Conservation (phyloP, 495 filamentous ascomycete species). For the Penicillium macrosclerotiorum region DNA sequence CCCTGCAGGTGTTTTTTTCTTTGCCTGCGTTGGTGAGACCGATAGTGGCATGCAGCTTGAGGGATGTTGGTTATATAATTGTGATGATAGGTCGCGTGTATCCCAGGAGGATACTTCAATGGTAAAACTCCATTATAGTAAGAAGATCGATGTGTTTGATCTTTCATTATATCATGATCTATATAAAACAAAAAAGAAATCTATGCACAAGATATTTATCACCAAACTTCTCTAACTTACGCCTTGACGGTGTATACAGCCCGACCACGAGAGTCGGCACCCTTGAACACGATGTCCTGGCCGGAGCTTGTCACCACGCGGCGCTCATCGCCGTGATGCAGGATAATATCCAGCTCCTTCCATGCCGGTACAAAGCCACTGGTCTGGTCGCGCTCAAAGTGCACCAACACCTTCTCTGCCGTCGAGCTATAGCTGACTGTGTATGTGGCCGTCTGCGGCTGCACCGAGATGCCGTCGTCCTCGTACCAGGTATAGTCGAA, state of each 20-base stretch:
- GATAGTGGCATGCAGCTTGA: no score
- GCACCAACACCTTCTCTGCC: slow-evolving; percentile 39
- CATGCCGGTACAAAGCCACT: slow-evolving; percentile 49
- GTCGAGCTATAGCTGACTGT: slow-evolving; percentile 46
- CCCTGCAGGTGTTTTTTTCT: no score
- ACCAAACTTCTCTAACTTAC: neutral
- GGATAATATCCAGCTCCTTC: slow-evolving; percentile 51
- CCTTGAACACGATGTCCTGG: slow-evolving; percentile 30
- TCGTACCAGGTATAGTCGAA: slow-evolving; percentile 57
- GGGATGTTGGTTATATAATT: no score
- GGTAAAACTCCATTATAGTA: no score
- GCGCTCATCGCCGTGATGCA: slow-evolving; percentile 51
- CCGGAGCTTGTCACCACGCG: slow-evolving; percentile 37
- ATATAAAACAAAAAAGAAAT: neutral
- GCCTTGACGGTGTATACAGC: slow-evolving; percentile 37
- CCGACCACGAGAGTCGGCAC: slow-evolving; percentile 31
- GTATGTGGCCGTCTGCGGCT: slow-evolving; percentile 41
- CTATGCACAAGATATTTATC: no score
- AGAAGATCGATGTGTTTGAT: no score
- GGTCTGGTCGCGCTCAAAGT: slow-evolving; percentile 34
- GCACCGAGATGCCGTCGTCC: slow-evolving; percentile 59
- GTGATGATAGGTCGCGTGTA: no score
- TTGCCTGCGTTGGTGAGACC: no score
- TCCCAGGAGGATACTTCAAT: no score
- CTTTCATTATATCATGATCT: neutral